Evolutionary conservation across 1,139 yeast species (phyloP).

Genomic region (Taphrina wiesneri): DNA sequence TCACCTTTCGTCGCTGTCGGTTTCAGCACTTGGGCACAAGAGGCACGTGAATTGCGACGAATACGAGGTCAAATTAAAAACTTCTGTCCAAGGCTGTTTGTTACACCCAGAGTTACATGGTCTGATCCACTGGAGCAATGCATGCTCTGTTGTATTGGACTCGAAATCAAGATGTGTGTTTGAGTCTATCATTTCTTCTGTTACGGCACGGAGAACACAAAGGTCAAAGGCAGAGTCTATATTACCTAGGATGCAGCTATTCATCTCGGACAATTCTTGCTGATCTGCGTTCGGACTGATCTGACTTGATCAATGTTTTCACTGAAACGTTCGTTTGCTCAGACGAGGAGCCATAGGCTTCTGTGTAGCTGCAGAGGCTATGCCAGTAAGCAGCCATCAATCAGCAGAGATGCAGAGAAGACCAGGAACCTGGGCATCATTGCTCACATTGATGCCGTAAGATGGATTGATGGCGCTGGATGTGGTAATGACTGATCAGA

Average conservation of each 20-base stretch:
- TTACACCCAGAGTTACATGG: too few relatives aligned
- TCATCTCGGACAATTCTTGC: neutral
- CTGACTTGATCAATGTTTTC: neutral
- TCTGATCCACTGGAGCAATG: too few relatives aligned
- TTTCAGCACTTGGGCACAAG: neutral
- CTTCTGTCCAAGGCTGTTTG: too few relatives aligned
- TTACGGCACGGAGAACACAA: too few relatives aligned
- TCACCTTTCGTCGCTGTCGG: constrained; percentile 1
- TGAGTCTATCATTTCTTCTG: neutral
- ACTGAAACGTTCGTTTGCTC: neutral
- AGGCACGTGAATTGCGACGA: neutral
- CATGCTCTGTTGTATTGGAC: too few relatives aligned
- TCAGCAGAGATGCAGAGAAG: constrained; percentile 18
- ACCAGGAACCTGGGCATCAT: constrained; percentile 75
- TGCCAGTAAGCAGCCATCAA: neutral
- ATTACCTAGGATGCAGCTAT: too few relatives aligned
- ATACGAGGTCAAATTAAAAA: neutral
- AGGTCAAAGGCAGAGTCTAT: neutral
- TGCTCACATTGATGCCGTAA: constrained; percentile 72
- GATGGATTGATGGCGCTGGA: neutral
- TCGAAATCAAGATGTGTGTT: too few relatives aligned
- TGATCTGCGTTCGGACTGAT: neutral
- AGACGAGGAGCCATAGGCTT: neutral
- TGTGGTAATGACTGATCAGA: constrained; percentile 60
- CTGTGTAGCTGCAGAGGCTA: neutral